phyloP scores from a whole-genome alignment of 768 basidiomycete species.

The Russula foetens region DNA sequence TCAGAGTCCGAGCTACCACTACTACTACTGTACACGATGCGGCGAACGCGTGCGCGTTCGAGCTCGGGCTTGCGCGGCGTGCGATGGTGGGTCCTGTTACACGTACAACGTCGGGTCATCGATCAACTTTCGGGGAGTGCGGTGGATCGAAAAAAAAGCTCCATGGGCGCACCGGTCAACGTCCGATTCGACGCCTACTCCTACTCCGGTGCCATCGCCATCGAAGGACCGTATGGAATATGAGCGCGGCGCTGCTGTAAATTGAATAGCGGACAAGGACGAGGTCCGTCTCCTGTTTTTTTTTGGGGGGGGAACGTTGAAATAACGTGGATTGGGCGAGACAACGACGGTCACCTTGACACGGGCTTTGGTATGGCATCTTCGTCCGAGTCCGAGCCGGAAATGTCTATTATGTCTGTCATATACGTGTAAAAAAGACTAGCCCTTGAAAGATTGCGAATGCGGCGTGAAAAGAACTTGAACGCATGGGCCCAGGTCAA shows the following conservation, averaged over 20 bases:
- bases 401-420: conserved; percentile 9
- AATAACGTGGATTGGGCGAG: background rate
- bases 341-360: background rate
- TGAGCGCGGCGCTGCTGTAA: background rate
- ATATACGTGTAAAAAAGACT: background rate
- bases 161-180: conserved; percentile 2
- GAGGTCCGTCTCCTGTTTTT: conserved; percentile 1
- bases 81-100: background rate
- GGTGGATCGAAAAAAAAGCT: background rate
- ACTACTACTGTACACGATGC: conserved; percentile 10
- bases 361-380: background rate
- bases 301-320: background rate
- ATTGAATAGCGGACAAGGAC: background rate
- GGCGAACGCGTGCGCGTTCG: conserved; percentile 2
- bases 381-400: conserved; percentile 9
- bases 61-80: background rate
- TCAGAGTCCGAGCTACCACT: background rate
- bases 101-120: background rate
- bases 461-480: too few relatives aligned
- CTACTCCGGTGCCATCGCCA: background rate
- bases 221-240: background rate
- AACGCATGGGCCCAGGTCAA: too few relatives aligned
- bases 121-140: background rate
- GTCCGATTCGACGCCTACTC: conserved; percentile 8
- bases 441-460: too few relatives aligned